phyloP scores from a whole-genome alignment of 352 stramenopile genomes.

The Globisporangium yorkense region DNA sequence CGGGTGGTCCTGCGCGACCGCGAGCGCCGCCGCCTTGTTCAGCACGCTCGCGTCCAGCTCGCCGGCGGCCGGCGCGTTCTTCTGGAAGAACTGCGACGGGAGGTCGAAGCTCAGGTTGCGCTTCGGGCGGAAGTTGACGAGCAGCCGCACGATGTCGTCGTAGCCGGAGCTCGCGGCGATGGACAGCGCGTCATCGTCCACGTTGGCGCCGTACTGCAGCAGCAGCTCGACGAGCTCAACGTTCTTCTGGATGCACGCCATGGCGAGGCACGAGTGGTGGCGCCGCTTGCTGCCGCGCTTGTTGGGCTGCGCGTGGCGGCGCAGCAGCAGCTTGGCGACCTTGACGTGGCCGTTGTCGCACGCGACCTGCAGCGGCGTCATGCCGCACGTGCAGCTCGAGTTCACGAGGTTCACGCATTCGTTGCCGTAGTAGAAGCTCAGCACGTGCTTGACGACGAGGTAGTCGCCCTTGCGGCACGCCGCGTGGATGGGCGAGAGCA shows the following conservation, averaged over 20 bases:
- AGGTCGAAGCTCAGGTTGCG: conserved; percentile 14
- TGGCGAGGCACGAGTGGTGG: conserved; percentile 39
- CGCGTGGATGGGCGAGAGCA: conserved; percentile 61
- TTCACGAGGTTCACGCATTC: conserved; percentile 64
- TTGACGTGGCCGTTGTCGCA: conserved; percentile 43
- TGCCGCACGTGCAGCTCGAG: conserved; percentile 54
- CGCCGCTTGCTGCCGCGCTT: conserved; percentile 31
- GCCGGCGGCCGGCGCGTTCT: conserved; percentile 15
- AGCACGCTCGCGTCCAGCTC: conserved; percentile 29
- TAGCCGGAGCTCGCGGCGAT: conserved; percentile 34
- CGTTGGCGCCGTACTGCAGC: conserved; percentile 46
- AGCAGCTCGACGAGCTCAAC: conserved; percentile 46
- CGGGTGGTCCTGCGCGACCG: conserved; percentile 35
- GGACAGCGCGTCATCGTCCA: conserved; percentile 61
- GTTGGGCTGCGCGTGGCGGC: conserved; percentile 50
- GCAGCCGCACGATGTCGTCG: conserved; percentile 27
- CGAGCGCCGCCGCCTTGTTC: conserved; percentile 40
- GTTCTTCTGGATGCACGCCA: conserved; percentile 41
- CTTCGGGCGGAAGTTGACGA: conserved; percentile 28
- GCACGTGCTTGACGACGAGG: conserved; percentile 59
- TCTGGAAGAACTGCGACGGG: conserved; percentile 19
- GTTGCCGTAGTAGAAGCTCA: conserved; percentile 58
- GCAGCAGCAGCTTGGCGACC: conserved; percentile 61
- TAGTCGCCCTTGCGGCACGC: conserved; percentile 54
- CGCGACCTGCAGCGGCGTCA: conserved; percentile 66